phyloP scores from a whole-genome alignment of 2,329 filamentous ascomycete genomes.

The Amauroascus niger region DNA sequence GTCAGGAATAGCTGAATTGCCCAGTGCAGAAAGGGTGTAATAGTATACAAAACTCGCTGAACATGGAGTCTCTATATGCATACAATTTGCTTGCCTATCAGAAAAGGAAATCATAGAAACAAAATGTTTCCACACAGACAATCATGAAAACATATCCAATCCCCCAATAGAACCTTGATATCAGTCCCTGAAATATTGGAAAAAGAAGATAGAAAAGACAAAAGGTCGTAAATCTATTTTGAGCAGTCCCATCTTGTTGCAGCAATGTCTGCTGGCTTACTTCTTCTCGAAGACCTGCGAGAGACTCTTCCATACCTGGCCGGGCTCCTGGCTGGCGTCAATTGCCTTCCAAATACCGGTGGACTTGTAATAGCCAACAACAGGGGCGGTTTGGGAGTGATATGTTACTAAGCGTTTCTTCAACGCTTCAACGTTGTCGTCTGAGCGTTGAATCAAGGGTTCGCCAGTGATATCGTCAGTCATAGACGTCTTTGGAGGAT shows the following conservation, averaged over 20 bases:
- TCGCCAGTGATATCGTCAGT: constrained; percentile 95
- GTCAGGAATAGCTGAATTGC: not conserved
- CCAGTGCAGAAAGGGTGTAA: constrained; percentile 3
- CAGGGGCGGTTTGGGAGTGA: constrained; percentile 84
- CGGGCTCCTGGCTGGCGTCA: constrained; percentile 91
- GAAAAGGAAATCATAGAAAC: constrained; percentile 9
- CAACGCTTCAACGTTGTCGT: constrained; percentile 92
- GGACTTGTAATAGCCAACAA: constrained; percentile 93
- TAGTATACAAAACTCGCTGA: constrained; percentile 15
- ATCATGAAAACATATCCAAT: constrained; percentile 16
- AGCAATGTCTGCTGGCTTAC: constrained; percentile 34
- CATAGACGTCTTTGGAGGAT: constrained; percentile 89
- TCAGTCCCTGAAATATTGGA: constrained; percentile 3
- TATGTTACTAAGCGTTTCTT: constrained; percentile 93
- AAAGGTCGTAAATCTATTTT: constrained; percentile 32
- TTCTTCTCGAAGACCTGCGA: constrained; percentile 68
- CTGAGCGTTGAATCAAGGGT: constrained; percentile 87
- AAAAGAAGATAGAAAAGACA: not conserved
- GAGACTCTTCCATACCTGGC: constrained; percentile 89
- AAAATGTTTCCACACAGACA: constrained; percentile 11
- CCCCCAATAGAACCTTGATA: constrained; percentile 1
- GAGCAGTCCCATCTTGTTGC: constrained; percentile 46
- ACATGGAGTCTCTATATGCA: constrained; percentile 14
- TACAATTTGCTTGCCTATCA: constrained; percentile 13
- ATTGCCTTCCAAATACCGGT: constrained; percentile 94